Conservation (phyloP, 2,329 filamentous ascomycete species). For the Penicillium sp. region DNA sequence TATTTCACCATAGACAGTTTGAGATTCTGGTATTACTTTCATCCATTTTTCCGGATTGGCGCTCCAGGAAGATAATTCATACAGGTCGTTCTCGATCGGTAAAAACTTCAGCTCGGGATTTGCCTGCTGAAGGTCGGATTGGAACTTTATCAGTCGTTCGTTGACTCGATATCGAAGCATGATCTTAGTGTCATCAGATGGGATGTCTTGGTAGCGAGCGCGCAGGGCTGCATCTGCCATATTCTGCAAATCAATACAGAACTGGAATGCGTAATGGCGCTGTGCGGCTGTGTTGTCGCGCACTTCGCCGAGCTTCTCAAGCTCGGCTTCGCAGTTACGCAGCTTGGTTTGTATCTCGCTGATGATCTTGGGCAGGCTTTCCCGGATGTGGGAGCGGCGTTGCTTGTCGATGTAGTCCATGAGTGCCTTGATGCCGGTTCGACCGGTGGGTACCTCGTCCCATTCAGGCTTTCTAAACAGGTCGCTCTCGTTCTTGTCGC, state of each 20-base stretch:
- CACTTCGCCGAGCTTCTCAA: conserved; percentile 5
- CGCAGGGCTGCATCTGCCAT: conserved; percentile 16
- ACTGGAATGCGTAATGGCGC: conserved; percentile 12
- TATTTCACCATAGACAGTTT: conserved; percentile 10
- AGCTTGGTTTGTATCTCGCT: conserved; percentile 14
- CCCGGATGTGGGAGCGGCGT: conserved; percentile 15
- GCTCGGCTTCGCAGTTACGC: not conserved
- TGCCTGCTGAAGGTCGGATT: not conserved
- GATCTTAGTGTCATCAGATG: conserved; percentile 2
- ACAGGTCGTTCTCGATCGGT: not conserved
- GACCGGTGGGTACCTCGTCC: conserved; percentile 8
- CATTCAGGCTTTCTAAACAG: conserved; percentile 7
- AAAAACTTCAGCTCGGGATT: not conserved
- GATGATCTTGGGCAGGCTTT: conserved; percentile 16
- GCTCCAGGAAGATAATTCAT: not conserved
- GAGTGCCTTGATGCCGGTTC: conserved; percentile 14
- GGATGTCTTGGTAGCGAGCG: conserved; percentile 17
- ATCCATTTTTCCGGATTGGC: not conserved
- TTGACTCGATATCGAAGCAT: conserved; percentile 8
- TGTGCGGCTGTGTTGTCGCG: conserved; percentile 7
- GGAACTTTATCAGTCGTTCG: not conserved
- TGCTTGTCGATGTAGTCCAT: conserved; percentile 18
- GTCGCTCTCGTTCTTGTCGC: conserved; percentile 11
- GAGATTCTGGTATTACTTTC: not conserved
- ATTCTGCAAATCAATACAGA: conserved; percentile 16